Base-by-base conservation (phyloP, 345 rosid genomes). In the Chamaenerion angustifolium region DNA sequence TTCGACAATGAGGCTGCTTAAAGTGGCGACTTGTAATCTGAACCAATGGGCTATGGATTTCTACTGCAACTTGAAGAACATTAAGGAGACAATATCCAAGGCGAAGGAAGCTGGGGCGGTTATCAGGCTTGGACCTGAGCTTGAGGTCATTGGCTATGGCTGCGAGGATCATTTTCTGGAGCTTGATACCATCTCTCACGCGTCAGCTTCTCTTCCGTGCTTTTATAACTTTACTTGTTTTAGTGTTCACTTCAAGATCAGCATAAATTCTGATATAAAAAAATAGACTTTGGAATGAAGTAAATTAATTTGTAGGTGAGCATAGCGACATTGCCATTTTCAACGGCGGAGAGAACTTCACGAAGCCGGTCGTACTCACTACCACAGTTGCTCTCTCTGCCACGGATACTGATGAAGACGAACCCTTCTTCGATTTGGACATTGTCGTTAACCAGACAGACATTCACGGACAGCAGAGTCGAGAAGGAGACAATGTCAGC, bases 11-110 rank as follows among this genome's bases (percentile, higher is more conserved):
- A 86, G 94, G 76, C 63, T 87, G 61, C 54, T 83, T 67, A 84
- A 73, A 52, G 79, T 82, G 1, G 94, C 95, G 1, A 92, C 95
- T 35, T 83, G 98, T 64, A 92, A 87, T 64, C 48, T 87, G 69
- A 87, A 87, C 74, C 93, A 92, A 59, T 87, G 96, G 98, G 88
- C 98, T 0, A 82, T 87, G 96, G 98, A 92, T 42, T 92, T 87
- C 51, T 85, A 83, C 8, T 69, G 69, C 63, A 87, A 92, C 56
- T 48, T 82, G 67, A 76, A 74, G 61, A 76, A 92, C 71, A 84
- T 80, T 14, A 84, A 87, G 74, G 77, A 74, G 46, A 87, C 98
- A 0, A 92, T 92, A 12, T 11, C 55, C 14, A 51, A 46, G 45
- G 89, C 96, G 4, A 87, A 87, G 54, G 76, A 72, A 21, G 72